Evolutionary conservation across 2,329 filamentous ascomycete genomes (phyloP), one percentile per base, ranked within the genome.

Genomic region (Aspergillus sp.): DNA sequence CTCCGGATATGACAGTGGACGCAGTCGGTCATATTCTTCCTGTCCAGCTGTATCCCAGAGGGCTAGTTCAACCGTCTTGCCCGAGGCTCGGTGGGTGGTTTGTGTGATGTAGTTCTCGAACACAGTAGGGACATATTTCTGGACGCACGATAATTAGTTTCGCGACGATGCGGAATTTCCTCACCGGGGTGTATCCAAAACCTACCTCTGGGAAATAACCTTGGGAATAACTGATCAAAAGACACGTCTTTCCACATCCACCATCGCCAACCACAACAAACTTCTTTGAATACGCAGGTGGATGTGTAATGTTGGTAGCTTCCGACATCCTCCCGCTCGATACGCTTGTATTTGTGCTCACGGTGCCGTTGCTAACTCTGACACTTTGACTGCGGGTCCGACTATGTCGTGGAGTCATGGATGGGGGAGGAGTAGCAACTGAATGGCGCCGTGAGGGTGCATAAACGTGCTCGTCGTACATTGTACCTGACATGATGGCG

Each of bases 101-200:
- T 96, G 94, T 57, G 95, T 97, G 80, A 99, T 98, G 86, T 99
- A 99, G 83, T 99, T 99, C 75, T 99, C 95, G 77, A 99, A 99
- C 55, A 99, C 95, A 2, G 95, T 99, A 3, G 95, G 95, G 42
- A 99, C 95, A 72, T 99, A 99, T 98, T 97, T 98, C 95, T 99
- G 71, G 47, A 52, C 23, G 21, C 17, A 3, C 19, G 15, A 19
- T 50, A 47, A 41, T 65, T 41, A 64, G 62, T 42, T 32, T 36
- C 13, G 13, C 42, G 7, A n/a, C 4, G 41, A 44, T 36, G 36
- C 52, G 48, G 8, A 8, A 11, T 27, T 19, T 1, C 19, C 21
- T 13, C 2, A 36, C 3, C 54, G 32, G 30, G 21, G 8, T n/a
- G 23, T 36, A 2, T 0, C 4, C 10, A 48, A 25, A 41, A 66